phyloP scores from a whole-genome alignment of 1,284 basidiomycete species.

The Cutaneotrichosporon sp. region DNA sequence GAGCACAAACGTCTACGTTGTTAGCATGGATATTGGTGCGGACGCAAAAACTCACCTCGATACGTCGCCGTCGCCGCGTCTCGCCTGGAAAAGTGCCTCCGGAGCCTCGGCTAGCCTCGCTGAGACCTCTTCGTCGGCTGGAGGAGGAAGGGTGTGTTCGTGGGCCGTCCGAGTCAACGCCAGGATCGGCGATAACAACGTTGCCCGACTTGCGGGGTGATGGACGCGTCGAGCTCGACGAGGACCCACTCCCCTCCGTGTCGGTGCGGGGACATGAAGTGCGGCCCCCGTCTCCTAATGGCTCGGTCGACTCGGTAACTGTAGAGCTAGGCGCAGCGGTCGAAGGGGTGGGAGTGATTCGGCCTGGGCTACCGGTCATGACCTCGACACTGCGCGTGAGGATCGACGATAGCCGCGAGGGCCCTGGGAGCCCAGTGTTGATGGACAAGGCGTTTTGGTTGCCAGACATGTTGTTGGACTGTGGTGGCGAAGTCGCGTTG shows the following conservation, averaged over 20 bases:
- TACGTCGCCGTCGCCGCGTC: not conserved
- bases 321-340: too few relatives aligned
- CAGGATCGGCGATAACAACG: conserved; percentile 10
- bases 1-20: conserved; percentile 61
- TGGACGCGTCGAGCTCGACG: not conserved
- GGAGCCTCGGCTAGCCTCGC: conserved; percentile 1
- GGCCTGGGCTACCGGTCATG: too few relatives aligned
- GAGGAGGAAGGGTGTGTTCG: not conserved
- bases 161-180: not conserved
- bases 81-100: not conserved
- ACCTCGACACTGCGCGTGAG: not conserved
- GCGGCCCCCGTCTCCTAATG: not conserved
- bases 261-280: not conserved
- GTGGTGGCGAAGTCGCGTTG: conserved; percentile 1
- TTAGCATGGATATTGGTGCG: not conserved
- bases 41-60: conserved; percentile 6
- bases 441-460: not conserved
- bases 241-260: not conserved
- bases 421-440: not conserved
- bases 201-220: not conserved
- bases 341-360: not conserved
- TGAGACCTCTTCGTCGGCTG: conserved; percentile 6
- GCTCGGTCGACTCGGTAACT: not conserved
- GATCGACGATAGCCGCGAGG: not conserved
- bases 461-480: not conserved